These are phyloP conservation scores for Chalara sp. DNA, from an alignment of 2,329 filamentous ascomycete species.

Conservation along the genomic window DNA sequence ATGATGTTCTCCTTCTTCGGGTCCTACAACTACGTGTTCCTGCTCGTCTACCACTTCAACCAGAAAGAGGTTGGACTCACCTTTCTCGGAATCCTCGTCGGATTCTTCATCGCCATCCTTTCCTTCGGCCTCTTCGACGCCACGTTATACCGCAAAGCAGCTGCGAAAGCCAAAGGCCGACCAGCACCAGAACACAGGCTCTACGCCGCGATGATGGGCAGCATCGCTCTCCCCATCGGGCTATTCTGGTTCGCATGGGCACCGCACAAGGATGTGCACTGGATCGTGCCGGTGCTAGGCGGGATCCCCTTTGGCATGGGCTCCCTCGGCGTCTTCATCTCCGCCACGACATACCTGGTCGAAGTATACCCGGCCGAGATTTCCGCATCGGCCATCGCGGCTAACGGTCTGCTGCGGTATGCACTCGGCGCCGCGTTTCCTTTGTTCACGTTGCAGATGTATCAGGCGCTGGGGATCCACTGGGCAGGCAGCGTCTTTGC, in stretches of 20 bases:
- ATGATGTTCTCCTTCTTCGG: slow-evolving; percentile 50
- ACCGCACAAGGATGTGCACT: slow-evolving; percentile 16
- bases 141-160: slow-evolving; percentile 42
- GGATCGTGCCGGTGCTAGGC: slow-evolving; percentile 23
- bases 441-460: slow-evolving; percentile 40
- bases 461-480: slow-evolving; percentile 31
- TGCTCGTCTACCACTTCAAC: slow-evolving; percentile 36
- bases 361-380: slow-evolving; percentile 19
- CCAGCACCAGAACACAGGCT: slow-evolving; percentile 50
- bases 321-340: slow-evolving; percentile 47
- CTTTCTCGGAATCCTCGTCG: slow-evolving; percentile 19
- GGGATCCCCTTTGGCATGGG: slow-evolving; percentile 46
- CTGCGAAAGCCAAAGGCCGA: slow-evolving; percentile 1
- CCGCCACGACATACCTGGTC: slow-evolving; percentile 19
- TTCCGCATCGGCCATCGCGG: slow-evolving; percentile 20
- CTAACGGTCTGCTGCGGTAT: slow-evolving; percentile 23
- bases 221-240: slow-evolving; percentile 17
- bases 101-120: slow-evolving; percentile 18
- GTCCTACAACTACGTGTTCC: slow-evolving; percentile 44
- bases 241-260: slow-evolving; percentile 31
- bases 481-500: slow-evolving; percentile 36
- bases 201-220: slow-evolving; percentile 46
- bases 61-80: slow-evolving; percentile 24
- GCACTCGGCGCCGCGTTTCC: slow-evolving; percentile 21
- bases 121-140: slow-evolving; percentile 39